phyloP scores from a whole-genome alignment of 257 asterid genomes.

The Eucommia ulmoides region DNA sequence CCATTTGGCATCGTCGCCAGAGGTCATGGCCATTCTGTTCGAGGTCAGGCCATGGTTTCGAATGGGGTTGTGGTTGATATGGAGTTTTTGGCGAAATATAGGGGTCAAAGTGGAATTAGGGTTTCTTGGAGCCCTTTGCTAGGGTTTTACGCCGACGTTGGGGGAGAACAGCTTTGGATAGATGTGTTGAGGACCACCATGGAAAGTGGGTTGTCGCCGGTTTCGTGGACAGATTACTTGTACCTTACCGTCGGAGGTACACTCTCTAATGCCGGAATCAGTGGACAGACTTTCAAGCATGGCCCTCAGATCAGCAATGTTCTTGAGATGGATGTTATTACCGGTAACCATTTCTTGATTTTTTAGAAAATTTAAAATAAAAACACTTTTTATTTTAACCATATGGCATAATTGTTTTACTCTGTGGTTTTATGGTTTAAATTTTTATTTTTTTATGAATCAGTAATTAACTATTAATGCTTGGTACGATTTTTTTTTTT shows the following conservation, averaged over 20 bases:
- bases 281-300: background rate
- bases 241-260: constrained; percentile 5
- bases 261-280: background rate
- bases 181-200: constrained; percentile 8
- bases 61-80: constrained; percentile 12
- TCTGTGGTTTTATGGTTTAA: too few species aligned
- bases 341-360: too few species aligned
- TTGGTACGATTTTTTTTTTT: too few species aligned
- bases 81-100: constrained; percentile 1
- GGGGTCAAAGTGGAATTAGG: constrained; percentile 4
- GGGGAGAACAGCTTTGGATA: constrained; percentile 11
- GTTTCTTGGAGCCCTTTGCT: constrained; percentile 6
- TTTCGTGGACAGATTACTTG: constrained; percentile 12
- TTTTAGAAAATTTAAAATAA: too few species aligned
- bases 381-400: too few species aligned
- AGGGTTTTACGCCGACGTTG: constrained; percentile 11
- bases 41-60: constrained; percentile 13
- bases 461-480: too few species aligned
- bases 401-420: too few species aligned
- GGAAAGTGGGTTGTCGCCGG: constrained; percentile 9
- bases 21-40: constrained; percentile 10
- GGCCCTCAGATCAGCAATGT: constrained; percentile 3
- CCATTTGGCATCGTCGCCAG: constrained; percentile 9
- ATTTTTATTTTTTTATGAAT: too few species aligned
- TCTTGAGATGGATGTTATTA: background rate